Evolutionary conservation across 2,329 filamentous ascomycete species (phyloP).

Genomic region (Calonectria leucothoes): DNA sequence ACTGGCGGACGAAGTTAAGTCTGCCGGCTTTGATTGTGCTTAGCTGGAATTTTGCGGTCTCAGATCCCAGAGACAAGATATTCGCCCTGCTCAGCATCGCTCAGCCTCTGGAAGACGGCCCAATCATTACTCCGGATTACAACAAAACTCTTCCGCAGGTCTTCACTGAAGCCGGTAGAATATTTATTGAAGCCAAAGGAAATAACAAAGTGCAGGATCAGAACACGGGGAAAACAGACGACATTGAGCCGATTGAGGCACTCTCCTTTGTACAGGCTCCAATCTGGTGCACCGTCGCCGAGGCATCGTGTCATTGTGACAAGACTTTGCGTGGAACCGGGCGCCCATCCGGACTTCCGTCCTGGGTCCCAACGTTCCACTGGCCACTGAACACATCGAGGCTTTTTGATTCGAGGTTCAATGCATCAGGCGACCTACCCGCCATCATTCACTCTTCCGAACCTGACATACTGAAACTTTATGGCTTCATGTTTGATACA

Average conservation of each 20-base stretch:
- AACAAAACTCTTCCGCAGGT: neutral
- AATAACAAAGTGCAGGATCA: neutral
- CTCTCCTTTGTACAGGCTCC: neutral
- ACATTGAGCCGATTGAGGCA: neutral
- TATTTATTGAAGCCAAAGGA: neutral
- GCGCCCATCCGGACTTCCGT: neutral
- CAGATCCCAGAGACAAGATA: neutral
- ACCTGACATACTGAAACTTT: neutral
- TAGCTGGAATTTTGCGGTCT: neutral
- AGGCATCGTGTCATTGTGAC: neutral
- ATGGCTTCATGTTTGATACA: neutral
- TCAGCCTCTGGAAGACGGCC: neutral
- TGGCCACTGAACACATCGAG: neutral
- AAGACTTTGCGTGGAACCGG: neutral
- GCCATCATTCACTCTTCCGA: neutral
- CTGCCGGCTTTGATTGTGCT: neutral
- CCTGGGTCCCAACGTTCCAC: neutral
- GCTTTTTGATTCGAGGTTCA: neutral
- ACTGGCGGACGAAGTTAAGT: neutral
- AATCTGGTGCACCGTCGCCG: neutral
- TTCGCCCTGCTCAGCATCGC: neutral
- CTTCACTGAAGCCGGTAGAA: neutral
- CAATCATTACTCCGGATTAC: neutral
- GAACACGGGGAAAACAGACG: neutral
- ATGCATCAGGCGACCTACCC: neutral